Conservation (phyloP, 1,139 yeast species). For the Blastobotrys petasosporus region DNA sequence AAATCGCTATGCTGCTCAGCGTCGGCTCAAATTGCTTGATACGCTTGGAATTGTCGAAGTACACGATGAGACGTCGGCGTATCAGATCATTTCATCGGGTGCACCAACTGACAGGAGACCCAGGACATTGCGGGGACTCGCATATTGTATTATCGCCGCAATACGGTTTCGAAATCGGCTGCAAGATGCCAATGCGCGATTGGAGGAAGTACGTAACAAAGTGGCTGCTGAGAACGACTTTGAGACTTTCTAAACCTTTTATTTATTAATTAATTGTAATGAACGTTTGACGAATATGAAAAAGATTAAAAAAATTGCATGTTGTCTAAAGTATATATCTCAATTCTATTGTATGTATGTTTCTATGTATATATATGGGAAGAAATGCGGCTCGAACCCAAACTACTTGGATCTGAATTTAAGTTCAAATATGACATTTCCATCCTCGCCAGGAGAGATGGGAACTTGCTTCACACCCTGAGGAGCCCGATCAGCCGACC, state of each 20-base stretch:
- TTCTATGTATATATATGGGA: no score
- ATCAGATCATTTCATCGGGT: conserved; percentile 1
- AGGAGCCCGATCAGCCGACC: conserved; percentile 58
- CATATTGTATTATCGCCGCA: conserved; percentile 13
- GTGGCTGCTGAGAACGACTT: background rate
- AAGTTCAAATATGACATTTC: conserved; percentile 39
- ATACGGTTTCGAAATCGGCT: conserved; percentile 16
- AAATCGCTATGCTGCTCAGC: conserved; percentile 12
- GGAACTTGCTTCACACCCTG: conserved; percentile 48
- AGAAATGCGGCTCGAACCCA: background rate
- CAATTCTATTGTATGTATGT: background rate
- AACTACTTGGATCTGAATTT: conserved; percentile 29
- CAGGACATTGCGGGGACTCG: conserved; percentile 9
- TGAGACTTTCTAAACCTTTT: background rate
- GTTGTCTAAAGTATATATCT: background rate
- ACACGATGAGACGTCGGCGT: conserved; percentile 1
- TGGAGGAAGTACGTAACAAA: background rate
- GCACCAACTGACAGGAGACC: no score
- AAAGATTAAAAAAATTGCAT: background rate
- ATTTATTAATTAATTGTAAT: background rate
- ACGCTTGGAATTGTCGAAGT: conserved; percentile 1
- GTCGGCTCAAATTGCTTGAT: conserved; percentile 12
- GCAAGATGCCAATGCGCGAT: background rate
- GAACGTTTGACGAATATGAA: background rate
- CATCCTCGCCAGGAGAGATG: conserved; percentile 46